Percentiles rank a stretch among this genome's conserved stretches.
These are phyloP conservation scores for Eucommia ulmoides DNA, from an alignment of 257 asterid genomes.

Conservation along the genomic window DNA sequence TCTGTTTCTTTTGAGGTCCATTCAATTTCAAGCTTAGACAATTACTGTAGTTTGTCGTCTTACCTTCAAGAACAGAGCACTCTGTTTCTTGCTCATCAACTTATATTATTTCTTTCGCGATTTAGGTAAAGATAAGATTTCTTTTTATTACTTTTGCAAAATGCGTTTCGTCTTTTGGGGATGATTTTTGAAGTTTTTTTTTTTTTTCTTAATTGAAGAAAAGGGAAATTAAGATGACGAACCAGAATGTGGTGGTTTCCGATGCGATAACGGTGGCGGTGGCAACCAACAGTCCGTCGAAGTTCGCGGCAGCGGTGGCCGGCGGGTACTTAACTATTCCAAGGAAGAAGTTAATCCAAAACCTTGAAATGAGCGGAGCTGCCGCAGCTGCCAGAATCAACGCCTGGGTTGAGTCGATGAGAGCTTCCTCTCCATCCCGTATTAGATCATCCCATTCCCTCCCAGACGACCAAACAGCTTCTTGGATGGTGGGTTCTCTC, in stretches of 20 bases:
- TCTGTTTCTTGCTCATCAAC: neutral
- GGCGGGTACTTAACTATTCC: slow-evolving; percentile 33
- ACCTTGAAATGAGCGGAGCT: slow-evolving; percentile 39
- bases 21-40: neutral
- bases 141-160: neutral
- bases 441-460: slow-evolving; percentile 26
- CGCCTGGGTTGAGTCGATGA: slow-evolving; percentile 84
- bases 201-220: neutral
- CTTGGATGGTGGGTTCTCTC: slow-evolving; percentile 46
- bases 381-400: slow-evolving; percentile 33
- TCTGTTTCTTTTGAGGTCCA: neutral
- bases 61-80: neutral
- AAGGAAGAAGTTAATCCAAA: slow-evolving; percentile 46
- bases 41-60: too few species aligned
- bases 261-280: neutral
- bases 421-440: slow-evolving; percentile 83
- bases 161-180: too few species aligned
- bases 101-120: neutral
- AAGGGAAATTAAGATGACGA: neutral
- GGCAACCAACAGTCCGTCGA: neutral
- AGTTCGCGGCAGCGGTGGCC: neutral
- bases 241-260: neutral
- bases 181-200: too few species aligned
- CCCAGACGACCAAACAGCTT: slow-evolving; percentile 29
- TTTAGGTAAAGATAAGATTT: neutral